Evolutionary conservation across 139 green algal species (phyloP), one percentile per base, ranked within the genome.

Genomic region (Asterochloris sp.): DNA sequence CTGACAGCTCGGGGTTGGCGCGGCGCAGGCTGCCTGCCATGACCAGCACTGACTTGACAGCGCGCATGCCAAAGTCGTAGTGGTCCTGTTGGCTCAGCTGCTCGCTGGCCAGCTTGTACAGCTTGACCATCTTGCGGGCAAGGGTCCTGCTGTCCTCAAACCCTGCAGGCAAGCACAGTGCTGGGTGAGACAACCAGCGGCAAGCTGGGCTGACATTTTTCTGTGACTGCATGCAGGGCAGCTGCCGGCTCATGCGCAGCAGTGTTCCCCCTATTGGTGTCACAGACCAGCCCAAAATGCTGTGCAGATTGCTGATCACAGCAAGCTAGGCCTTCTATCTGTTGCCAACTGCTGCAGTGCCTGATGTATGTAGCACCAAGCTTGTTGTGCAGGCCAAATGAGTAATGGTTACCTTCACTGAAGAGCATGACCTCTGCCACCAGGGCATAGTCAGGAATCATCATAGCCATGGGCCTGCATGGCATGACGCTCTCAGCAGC

Each of bases 81-180:
- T 92, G 89, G 74, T 91, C 87, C 90, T 97, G 93, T 90, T 98
- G 92, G 12, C 85, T 93, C 54, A 98, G 90, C 91, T 98, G 94
- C 89, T 98, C 93, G n/a, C 79, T 91, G 78, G 89, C 92, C 83
- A 98, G 93, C 89, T 97, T 97, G 89, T 97, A 98, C 63, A 98
- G 91, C 87, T 96, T 94, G 61, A 96, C 91, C 92, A 98, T 96
- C 88, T 98, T 98, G 82, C 90, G 85, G 27, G 84, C 90, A 0
- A 98, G 89, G 17, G 86, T 92, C 78, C 92, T 93, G 85, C 85
- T 90, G 86, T 95, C 91, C 83, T 93, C 91, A 85, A 97, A 98
- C 73, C 94, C 78, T 83, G 78, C 47, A 19, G 62, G 38, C 38
- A 64, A 27, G 28, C 63, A 82, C n/a, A 21, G 69, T 82, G 61